Conservation (phyloP, 2,329 filamentous ascomycete species). For the Tolypocladium pustulatum region DNA sequence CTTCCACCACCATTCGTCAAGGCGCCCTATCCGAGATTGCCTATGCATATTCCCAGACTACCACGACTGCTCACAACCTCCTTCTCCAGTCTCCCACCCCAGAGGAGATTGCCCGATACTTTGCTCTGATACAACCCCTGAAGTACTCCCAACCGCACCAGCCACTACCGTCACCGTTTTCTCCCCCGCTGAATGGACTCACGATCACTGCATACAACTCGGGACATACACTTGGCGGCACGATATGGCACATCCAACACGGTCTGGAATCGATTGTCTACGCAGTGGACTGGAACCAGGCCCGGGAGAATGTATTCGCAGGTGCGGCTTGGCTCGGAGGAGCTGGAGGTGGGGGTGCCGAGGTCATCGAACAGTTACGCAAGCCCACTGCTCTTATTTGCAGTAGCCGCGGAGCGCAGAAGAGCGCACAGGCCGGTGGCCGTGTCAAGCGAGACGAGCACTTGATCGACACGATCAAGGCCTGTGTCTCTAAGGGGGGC, state of each 20-base stretch:
- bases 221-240: conserved; percentile 89
- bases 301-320: conserved; percentile 87
- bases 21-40: conserved; percentile 57
- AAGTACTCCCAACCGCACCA: conserved; percentile 97
- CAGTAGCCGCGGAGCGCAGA: conserved; percentile 71
- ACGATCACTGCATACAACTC: conserved; percentile 96
- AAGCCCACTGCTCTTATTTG: conserved; percentile 92
- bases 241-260: conserved; percentile 98
- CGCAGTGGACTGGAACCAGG: conserved; percentile 96
- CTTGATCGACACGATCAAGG: conserved; percentile 70
- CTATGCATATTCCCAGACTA: conserved; percentile 42
- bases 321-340: conserved; percentile 91
- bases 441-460: conserved; percentile 77
- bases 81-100: conserved; percentile 60
- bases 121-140: conserved; percentile 78
- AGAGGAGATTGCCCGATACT: conserved; percentile 88
- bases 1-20: conserved; percentile 70
- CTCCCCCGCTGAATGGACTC: conserved; percentile 78
- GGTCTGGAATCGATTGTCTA: conserved; percentile 95
- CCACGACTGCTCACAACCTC: conserved; percentile 41
- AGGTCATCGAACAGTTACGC: conserved; percentile 86
- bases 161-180: conserved; percentile 76
- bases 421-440: conserved; percentile 58
- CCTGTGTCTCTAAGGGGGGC: conserved; percentile 70
- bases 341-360: conserved; percentile 66